Percentiles rank a stretch among this genome's conserved stretches.
These are phyloP conservation scores for Picea mariana DNA, from an alignment of 83 land plant species.

Conservation along the genomic window DNA sequence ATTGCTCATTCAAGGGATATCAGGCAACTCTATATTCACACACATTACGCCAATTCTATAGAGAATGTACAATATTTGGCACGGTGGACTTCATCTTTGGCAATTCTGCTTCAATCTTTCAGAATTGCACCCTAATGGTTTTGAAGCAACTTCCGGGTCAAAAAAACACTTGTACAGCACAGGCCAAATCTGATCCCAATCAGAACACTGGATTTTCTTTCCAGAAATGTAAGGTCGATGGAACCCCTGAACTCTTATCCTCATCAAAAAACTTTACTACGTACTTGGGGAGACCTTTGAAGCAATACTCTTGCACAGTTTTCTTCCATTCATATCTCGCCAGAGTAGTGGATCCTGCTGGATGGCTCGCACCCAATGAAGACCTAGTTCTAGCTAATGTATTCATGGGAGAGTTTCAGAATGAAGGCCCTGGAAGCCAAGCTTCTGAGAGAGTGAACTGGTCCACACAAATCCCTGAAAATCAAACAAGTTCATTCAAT, in stretches of 20 bases:
- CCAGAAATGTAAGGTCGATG: conserved; percentile 45
- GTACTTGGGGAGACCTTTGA: conserved; percentile 74
- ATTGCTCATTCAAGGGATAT: conserved; percentile 15
- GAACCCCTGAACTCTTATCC: conserved; percentile 26
- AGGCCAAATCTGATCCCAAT: conserved; percentile 71
- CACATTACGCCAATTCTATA: conserved; percentile 57
- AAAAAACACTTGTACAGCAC: conserved; percentile 55
- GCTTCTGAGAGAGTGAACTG: conserved; percentile 30
- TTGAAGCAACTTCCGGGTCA: background rate
- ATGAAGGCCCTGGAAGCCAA: conserved; percentile 48
- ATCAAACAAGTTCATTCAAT: background rate
- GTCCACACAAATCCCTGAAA: conserved; percentile 45
- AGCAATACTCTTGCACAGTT: conserved; percentile 56
- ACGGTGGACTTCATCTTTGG: conserved; percentile 91
- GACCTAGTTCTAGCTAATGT: conserved; percentile 61
- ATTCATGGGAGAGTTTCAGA: conserved; percentile 58
- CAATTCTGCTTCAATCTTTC: conserved; percentile 71
- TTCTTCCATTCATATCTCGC: conserved; percentile 36
- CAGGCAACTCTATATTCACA: conserved; percentile 44
- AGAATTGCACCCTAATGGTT: conserved; percentile 54
- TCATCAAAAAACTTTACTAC: conserved; percentile 39
- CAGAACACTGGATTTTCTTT: conserved; percentile 75
- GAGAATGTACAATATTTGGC: conserved; percentile 64
- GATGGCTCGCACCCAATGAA: conserved; percentile 76
- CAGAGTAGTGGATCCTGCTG: conserved; percentile 37